phyloP scores from a whole-genome alignment of 225 moss, liverwort and hornwort genomes.

The Antitrichia curtipendula region DNA sequence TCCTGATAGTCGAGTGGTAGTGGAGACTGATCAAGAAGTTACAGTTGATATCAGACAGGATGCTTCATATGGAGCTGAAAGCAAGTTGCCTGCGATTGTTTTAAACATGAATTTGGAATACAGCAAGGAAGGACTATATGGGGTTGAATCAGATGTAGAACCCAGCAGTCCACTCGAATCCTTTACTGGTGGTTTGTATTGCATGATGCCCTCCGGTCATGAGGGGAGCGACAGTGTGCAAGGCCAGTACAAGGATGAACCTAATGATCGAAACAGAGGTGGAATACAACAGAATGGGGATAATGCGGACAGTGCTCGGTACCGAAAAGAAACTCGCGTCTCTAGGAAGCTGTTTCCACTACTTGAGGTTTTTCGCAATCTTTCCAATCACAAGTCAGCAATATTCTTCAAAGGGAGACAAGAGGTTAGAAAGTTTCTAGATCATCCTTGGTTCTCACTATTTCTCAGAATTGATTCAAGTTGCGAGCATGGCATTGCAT shows the following conservation, averaged over 20 bases:
- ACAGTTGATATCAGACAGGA: not conserved
- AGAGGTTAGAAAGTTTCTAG: conserved; percentile 24
- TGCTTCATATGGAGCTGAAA: not conserved
- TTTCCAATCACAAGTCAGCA: conserved; percentile 64
- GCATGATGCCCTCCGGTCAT: conserved; percentile 19
- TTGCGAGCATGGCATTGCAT: not conserved
- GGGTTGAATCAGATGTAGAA: not conserved
- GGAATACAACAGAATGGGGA: conserved; percentile 20
- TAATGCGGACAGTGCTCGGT: conserved; percentile 41
- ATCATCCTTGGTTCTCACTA: not conserved
- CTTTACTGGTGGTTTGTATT: conserved; percentile 8
- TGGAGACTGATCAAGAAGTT: not conserved
- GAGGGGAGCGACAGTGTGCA: conserved; percentile 46
- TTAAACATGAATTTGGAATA: not conserved
- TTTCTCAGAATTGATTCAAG: not conserved
- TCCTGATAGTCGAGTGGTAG: too few species aligned
- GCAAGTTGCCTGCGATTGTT: not conserved
- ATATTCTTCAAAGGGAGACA: conserved; percentile 53
- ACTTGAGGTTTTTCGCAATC: conserved; percentile 59
- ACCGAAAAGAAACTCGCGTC: conserved; percentile 55
- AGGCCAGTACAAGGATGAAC: conserved; percentile 37
- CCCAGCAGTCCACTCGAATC: conserved; percentile 22
- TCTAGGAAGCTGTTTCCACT: conserved; percentile 57
- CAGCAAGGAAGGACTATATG: not conserved
- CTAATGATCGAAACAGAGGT: conserved; percentile 1